Evolutionary conservation across 2,329 filamentous ascomycete genomes (phyloP).

Genomic region (Aspergillus jensenii): DNA sequence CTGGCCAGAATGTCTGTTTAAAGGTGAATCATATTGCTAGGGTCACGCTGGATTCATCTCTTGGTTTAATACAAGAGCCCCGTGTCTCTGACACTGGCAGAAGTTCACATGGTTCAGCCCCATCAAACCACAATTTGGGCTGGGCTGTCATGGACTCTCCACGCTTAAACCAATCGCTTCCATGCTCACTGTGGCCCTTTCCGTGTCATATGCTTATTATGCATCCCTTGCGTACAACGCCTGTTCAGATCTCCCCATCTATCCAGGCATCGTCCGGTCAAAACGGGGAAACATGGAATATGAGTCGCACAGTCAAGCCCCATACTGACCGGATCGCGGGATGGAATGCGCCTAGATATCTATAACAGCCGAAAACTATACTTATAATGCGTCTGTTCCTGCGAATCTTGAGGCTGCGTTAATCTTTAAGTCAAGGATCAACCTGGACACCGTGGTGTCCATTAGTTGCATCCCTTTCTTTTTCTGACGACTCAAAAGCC

Average conservation of each 20-base stretch:
- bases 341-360: constrained; percentile 6
- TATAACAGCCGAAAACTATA: not conserved
- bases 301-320: constrained; percentile 16
- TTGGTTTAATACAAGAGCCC: not conserved
- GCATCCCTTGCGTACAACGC: constrained; percentile 23
- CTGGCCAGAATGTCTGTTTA: not conserved
- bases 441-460: not conserved
- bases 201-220: constrained; percentile 17
- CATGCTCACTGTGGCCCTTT: constrained; percentile 10
- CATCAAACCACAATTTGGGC: not conserved
- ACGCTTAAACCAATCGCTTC: constrained; percentile 5
- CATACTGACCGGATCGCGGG: constrained; percentile 10
- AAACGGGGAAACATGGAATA: constrained; percentile 22
- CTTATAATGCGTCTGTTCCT: not conserved
- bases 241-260: constrained; percentile 9
- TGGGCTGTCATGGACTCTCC: not conserved
- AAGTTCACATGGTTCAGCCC: not conserved
- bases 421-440: not conserved
- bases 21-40: not conserved
- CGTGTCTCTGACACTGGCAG: not conserved
- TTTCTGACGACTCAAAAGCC: no score
- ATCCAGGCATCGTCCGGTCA: constrained; percentile 16
- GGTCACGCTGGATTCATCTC: not conserved
- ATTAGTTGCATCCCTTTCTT: not conserved
- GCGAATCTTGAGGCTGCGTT: not conserved